phyloP scores from a whole-genome alignment of 2,329 filamentous ascomycete genomes.

The Volutella citrinella region DNA sequence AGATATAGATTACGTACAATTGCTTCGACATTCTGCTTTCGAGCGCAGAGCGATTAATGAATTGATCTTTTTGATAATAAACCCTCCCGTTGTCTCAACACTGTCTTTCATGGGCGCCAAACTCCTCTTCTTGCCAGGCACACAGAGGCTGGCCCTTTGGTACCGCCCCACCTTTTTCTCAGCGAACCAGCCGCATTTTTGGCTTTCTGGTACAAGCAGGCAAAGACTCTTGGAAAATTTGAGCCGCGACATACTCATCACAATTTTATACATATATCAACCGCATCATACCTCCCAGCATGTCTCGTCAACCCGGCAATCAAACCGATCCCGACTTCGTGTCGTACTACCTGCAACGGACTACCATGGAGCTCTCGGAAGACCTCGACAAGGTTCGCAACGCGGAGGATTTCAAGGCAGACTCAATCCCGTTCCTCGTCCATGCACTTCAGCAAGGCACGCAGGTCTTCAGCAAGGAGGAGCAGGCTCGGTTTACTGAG shows the following conservation, averaged over 20 bases:
- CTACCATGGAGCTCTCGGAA: slow-evolving; percentile 68
- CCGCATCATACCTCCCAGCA: slow-evolving; percentile 1
- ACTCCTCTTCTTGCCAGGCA: no score
- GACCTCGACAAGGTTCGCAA: slow-evolving; percentile 68
- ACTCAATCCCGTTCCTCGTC: slow-evolving; percentile 63
- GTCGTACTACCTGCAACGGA: slow-evolving; percentile 65
- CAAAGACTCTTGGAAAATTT: no score
- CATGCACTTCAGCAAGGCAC: slow-evolving; percentile 67
- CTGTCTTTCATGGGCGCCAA: no score
- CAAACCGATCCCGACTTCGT: slow-evolving; percentile 46
- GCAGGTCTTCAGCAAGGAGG: slow-evolving; percentile 50
- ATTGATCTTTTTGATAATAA: no score
- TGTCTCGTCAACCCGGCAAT: slow-evolving; percentile 16
- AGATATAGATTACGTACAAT: no score
- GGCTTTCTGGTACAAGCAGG: no score
- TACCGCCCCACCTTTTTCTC: no score
- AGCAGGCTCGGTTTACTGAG: slow-evolving; percentile 31
- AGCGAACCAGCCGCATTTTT: no score
- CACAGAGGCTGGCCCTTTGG: no score
- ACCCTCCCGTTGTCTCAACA: no score
- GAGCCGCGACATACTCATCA: neutral
- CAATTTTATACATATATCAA: neutral
- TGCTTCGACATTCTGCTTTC: no score
- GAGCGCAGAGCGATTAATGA: no score
- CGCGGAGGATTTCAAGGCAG: slow-evolving; percentile 68